phyloP scores from a whole-genome alignment of 306 rosid species.

The Senna siamea region DNA sequence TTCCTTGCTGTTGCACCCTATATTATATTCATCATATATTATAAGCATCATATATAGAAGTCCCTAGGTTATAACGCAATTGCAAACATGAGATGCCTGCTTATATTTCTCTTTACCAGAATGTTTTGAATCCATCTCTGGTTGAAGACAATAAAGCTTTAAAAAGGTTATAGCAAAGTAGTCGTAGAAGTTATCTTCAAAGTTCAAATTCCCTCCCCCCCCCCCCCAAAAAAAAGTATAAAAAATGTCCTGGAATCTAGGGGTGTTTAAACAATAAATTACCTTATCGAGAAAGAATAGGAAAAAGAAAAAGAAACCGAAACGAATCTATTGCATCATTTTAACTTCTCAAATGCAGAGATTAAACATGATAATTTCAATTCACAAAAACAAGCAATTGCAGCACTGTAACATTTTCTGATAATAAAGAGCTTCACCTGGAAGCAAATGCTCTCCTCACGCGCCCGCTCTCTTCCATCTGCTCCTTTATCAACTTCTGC shows the following conservation, averaged over 20 bases:
- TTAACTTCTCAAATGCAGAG: background rate
- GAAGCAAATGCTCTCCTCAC: constrained; percentile 73
- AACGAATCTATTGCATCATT: background rate
- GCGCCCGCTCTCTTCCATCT: constrained; percentile 85
- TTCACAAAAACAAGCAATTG: background rate
- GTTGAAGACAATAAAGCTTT: no score
- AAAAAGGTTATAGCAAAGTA: no score
- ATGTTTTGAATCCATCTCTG: background rate
- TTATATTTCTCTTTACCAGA: background rate
- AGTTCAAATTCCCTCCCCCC: no score
- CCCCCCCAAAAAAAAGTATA: no score
- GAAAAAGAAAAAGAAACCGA: background rate
- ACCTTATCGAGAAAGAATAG: background rate
- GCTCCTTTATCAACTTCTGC: constrained; percentile 70
- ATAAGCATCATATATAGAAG: background rate
- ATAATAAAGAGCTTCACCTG: constrained; percentile 47
- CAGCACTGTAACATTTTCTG: background rate
- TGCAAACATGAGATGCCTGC: background rate
- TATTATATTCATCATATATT: constrained; percentile 6
- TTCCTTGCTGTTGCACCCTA: constrained; percentile 67
- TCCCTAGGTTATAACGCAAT: background rate
- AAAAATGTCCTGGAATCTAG: no score
- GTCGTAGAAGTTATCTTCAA: no score
- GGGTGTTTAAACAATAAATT: background rate
- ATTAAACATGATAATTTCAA: background rate